Conservation (phyloP, 352 stramenopile genomes). For the Globisporangium acanthophoron region DNA sequence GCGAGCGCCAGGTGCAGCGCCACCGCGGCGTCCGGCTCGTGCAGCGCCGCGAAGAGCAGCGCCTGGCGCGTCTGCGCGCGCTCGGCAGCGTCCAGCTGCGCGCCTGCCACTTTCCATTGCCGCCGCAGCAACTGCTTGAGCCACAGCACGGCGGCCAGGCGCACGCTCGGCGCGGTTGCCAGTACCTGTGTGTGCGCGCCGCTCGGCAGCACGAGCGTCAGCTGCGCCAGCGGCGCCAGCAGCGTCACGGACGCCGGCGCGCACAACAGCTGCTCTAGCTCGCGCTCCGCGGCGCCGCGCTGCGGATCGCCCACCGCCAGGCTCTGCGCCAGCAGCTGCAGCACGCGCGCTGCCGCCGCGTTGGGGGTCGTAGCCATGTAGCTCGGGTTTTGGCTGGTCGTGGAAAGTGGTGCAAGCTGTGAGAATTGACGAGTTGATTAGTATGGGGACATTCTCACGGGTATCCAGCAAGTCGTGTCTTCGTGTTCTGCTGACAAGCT, state of each 20-base stretch:
- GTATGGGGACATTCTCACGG: too few relatives aligned
- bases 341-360: slow-evolving; percentile 18
- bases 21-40: slow-evolving; percentile 50
- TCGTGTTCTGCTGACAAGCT: too few relatives aligned
- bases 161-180: slow-evolving; percentile 33
- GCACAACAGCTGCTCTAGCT: slow-evolving; percentile 51
- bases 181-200: slow-evolving; percentile 23
- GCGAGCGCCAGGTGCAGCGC: slow-evolving; percentile 64
- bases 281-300: slow-evolving; percentile 41
- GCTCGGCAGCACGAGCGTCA: slow-evolving; percentile 6
- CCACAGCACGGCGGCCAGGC: slow-evolving; percentile 67
- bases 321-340: slow-evolving; percentile 47
- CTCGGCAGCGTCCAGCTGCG: slow-evolving; percentile 34
- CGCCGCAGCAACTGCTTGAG: slow-evolving; percentile 69
- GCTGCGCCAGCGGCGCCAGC: neutral
- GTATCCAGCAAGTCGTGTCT: too few relatives aligned
- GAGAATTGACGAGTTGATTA: too few relatives aligned
- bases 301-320: slow-evolving; percentile 29
- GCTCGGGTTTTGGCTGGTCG: neutral
- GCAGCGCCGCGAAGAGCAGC: slow-evolving; percentile 59
- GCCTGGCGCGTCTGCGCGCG: slow-evolving; percentile 35
- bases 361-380: neutral
- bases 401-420: too few relatives aligned
- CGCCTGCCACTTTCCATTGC: slow-evolving; percentile 30
- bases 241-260: slow-evolving; percentile 12